Percentiles rank a stretch among this genome's conserved stretches.
These are phyloP conservation scores for Mortierella alpina DNA, from an alignment of 192 early-diverging fungal species.

Conservation along the genomic window DNA sequence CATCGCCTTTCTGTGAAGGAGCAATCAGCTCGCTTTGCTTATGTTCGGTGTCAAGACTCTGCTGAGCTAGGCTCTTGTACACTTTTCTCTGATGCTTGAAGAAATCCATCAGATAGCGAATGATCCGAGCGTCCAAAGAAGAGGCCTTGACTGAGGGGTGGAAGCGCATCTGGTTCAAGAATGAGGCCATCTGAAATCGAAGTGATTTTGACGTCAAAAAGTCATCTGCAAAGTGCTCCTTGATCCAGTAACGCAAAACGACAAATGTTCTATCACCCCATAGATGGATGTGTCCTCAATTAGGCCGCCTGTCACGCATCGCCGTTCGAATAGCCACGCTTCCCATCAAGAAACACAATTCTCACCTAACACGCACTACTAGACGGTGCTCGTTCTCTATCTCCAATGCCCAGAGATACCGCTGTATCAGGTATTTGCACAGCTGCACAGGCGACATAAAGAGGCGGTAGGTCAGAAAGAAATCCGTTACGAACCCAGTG, in stretches of 20 bases:
- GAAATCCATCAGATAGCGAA: slow-evolving; percentile 55
- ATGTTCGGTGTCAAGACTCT: slow-evolving; percentile 3
- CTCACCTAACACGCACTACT: slow-evolving; percentile 62
- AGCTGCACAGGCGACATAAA: slow-evolving; percentile 64
- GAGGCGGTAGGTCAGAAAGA: slow-evolving; percentile 66
- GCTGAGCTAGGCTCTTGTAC: slow-evolving; percentile 24
- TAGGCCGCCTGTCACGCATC: no score
- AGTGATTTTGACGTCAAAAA: slow-evolving; percentile 59
- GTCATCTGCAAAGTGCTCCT: slow-evolving; percentile 62
- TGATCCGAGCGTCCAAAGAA: slow-evolving; percentile 57
- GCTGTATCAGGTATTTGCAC: slow-evolving; percentile 63
- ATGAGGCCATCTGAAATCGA: slow-evolving; percentile 61
- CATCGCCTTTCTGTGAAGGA: not conserved
- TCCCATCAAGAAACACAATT: not conserved
- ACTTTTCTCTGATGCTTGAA: slow-evolving; percentile 57
- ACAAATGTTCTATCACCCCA: slow-evolving; percentile 57
- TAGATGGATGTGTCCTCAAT: not conserved
- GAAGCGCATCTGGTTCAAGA: slow-evolving; percentile 54
- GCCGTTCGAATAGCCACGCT: not conserved
- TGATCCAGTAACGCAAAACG: slow-evolving; percentile 66
- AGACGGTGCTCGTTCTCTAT: slow-evolving; percentile 52
- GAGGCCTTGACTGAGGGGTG: slow-evolving; percentile 53
- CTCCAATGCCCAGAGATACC: slow-evolving; percentile 65
- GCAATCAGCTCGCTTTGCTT: not conserved
- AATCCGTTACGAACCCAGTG: slow-evolving; percentile 61